Evolutionary conservation across 1,284 basidiomycete species (phyloP), one percentile per base, ranked within the genome.

Genomic region (Ceratobasidium sp.): DNA sequence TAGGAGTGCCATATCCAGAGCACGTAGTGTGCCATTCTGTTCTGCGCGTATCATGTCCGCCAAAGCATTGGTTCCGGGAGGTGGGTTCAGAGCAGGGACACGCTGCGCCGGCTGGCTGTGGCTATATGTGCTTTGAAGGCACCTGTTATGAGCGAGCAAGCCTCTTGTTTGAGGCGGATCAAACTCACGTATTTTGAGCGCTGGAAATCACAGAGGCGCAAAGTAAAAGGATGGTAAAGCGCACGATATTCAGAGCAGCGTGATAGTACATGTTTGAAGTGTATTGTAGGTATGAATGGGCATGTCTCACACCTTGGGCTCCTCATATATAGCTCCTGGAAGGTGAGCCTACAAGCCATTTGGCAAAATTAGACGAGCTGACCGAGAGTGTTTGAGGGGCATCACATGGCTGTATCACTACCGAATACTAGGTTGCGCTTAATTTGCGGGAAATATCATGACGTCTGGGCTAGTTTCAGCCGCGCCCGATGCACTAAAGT

Each of bases 11-110:
- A 49, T 73, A 39, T 73, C 71, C 10, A 73, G 71, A 15, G 71
- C 71, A 61, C 71, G 71, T 40, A 73, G 44, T 15, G 71, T 73
- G 13, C 71, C 71, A n/a, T 73, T 73, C 26, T 73, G 71, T 56
- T 73, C 39, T 49, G 42, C 28, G 6, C 71, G 20, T 33, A 73
- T 73, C 10, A 33, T 23, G 33, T 73, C 71, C 1, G 71, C 71
- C 23, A 73, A 60, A 1, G 55, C 42, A 51, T 73, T 51, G 9
- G 71, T 73, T 28, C 71, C 71, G 2, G 71, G 71, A 10, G 71
- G n/a, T 33, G 71, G 71, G 26, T 73, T 73, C 1, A 73, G 23
- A 6, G 28, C 49, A 13, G 71, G 71, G n/a, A 73, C 23, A 51
- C 71, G 71, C 58, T 73, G 71, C 15, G 71, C 40, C 5, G 71